Base-by-base conservation (phyloP, 2,329 filamentous ascomycete genomes). In the Dryadomyces sulphureus region DNA sequence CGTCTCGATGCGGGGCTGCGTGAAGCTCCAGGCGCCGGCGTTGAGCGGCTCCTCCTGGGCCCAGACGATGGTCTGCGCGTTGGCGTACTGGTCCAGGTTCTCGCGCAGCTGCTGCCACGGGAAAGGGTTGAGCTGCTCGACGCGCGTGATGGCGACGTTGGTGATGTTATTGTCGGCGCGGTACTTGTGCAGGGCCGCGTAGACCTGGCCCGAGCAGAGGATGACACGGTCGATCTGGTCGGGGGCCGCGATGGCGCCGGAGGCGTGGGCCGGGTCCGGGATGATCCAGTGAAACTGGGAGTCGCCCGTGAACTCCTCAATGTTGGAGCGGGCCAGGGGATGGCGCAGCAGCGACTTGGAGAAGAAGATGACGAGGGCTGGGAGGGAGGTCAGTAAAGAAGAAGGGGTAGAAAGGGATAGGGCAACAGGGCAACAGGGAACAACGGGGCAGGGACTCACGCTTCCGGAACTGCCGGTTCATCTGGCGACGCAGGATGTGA, bases 381-480 rank as follows among this genome's bases (percentile, higher is more conserved):
- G 7, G 11, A 22, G 40, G 7, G 11, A 22, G n/a, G 50, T 58
- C 51, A 56, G 56, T 54, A 49, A 44, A 27, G n/a, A 17, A 41
- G 6, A 3, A 21, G 20, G 9, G 20, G 7, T 34, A 16, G 40
- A n/a, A 39, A 40, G 14, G 38, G 25, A 21, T 35, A 45, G 24
- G 19, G 21, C 3, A 7, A 38, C n/a, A 5, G 6, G 11, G 7
- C 7, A 21, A 25, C 38, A 11, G 19, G 16, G 36, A 25, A 40
- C 30, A 41, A 45, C 38, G 22, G 41, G 9, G 27, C 25, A 4
- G 41, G 3, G 39, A 73, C 84, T 79, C 74, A 92, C 86, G 92
- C 74, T 98, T 98, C 69, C 92, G 81, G 84, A 98, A 98, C 63
- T 98, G 90, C 59, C 92, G 80, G 75, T 96, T 89, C 81, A 98